Conservation (phyloP, 495 filamentous ascomycete genomes). For the Lasiosphaeria hispida region DNA sequence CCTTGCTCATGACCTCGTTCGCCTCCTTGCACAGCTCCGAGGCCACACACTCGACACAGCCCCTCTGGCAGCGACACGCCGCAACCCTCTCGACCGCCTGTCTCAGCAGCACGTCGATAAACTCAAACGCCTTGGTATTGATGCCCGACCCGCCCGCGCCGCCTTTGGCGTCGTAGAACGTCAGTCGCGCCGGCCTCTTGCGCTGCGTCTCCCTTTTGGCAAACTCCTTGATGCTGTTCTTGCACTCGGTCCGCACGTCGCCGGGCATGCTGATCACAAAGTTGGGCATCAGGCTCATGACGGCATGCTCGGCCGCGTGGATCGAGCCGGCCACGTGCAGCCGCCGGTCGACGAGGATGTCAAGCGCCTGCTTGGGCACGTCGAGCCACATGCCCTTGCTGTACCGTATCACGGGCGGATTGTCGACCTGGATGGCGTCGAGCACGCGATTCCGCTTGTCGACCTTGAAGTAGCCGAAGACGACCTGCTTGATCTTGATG, state of each 20-base stretch:
- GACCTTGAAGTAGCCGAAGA: constrained; percentile 96
- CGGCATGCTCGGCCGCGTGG: constrained; percentile 89
- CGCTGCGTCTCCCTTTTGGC: constrained; percentile 58
- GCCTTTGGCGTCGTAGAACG: constrained; percentile 93
- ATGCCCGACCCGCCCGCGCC: constrained; percentile 81
- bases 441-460: constrained; percentile 75
- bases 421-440: constrained; percentile 89
- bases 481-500: constrained; percentile 77
- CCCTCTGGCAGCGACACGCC: constrained; percentile 64
- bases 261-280: constrained; percentile 82
- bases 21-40: constrained; percentile 82
- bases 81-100: constrained; percentile 79
- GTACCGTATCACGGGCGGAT: constrained; percentile 80
- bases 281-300: constrained; percentile 81
- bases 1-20: constrained; percentile 93
- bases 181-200: constrained; percentile 85
- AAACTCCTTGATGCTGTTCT: constrained; percentile 74
- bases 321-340: constrained; percentile 88
- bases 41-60: constrained; percentile 85
- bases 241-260: constrained; percentile 93
- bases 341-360: constrained; percentile 66
- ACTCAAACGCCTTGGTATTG: constrained; percentile 88
- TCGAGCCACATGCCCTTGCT: constrained; percentile 97
- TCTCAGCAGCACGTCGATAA: constrained; percentile 71
- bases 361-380: constrained; percentile 73